These are phyloP conservation scores for Hypoxylon sp. DNA, from an alignment of 2,329 filamentous ascomycete species.

Conservation along the genomic window DNA sequence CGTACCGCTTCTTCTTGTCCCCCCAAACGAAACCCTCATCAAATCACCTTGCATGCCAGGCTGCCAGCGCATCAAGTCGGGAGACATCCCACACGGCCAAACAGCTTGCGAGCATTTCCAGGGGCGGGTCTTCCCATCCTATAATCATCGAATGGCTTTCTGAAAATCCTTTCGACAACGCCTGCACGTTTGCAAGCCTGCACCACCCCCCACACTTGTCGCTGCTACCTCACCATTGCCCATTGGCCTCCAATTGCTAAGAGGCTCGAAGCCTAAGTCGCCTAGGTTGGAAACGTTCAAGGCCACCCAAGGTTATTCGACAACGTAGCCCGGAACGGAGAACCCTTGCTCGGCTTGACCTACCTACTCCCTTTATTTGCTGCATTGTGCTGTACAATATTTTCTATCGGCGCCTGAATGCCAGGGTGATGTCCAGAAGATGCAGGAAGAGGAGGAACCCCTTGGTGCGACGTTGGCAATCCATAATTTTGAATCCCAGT, in stretches of 20 bases:
- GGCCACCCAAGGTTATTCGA: conserved; percentile 42
- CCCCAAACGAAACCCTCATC: conserved; percentile 29
- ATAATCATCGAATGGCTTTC: conserved; percentile 40
- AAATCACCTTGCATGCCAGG: conserved; percentile 46
- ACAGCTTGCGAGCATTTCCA: conserved; percentile 39
- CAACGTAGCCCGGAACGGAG: conserved; percentile 39
- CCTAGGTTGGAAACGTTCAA: conserved; percentile 38
- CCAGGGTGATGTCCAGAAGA: conserved; percentile 59
- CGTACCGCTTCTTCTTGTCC: conserved; percentile 30
- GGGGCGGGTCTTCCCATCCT: conserved; percentile 38
- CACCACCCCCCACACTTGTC: conserved; percentile 39
- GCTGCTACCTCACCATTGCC: conserved; percentile 41
- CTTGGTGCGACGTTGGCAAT: conserved; percentile 53
- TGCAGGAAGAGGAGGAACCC: conserved; percentile 63
- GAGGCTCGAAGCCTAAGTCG: conserved; percentile 45
- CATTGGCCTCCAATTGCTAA: conserved; percentile 48
- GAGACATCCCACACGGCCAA: conserved; percentile 37
- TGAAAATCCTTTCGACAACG: conserved; percentile 42
- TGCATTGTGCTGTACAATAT: conserved; percentile 33
- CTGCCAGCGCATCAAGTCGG: conserved; percentile 43
- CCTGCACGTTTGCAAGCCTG: conserved; percentile 23
- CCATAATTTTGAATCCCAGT: conserved; percentile 52
- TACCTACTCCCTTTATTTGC: conserved; percentile 34
- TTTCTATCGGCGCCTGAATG: conserved; percentile 43
- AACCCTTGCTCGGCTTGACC: conserved; percentile 41